A percentile compares a stretch with the other conserved stretches of the same genome.
Conservation (phyloP, 2,329 filamentous ascomycete genomes). For the Aspergillus neotritici region DNA sequence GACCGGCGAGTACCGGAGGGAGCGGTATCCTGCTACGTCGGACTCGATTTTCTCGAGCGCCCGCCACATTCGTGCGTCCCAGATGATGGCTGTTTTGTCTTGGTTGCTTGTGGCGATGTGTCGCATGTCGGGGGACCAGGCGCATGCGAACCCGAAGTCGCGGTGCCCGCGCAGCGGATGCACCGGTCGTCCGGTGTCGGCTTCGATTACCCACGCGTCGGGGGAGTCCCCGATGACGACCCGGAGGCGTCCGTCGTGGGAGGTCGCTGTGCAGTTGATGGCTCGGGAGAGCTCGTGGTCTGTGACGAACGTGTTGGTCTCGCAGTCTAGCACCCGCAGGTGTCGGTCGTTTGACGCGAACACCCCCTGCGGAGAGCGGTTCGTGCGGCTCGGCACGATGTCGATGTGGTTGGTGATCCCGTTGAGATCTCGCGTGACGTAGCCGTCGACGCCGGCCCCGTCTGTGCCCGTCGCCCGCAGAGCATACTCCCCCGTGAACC, state of each 20-base stretch:
- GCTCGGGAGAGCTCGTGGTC: constrained; percentile 35
- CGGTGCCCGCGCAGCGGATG: constrained; percentile 36
- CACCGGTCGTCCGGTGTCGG: constrained; percentile 37
- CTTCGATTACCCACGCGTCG: constrained; percentile 39
- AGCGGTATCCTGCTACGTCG: constrained; percentile 42
- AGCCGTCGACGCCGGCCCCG: constrained; percentile 37
- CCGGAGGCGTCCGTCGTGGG: constrained; percentile 40
- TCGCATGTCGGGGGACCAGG: constrained; percentile 44
- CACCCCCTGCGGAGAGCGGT: constrained; percentile 45
- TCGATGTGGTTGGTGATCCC: constrained; percentile 57
- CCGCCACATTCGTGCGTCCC: constrained; percentile 41
- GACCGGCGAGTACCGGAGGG: constrained; percentile 40
- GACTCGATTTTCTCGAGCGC: constrained; percentile 38
- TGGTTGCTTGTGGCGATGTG: constrained; percentile 45
- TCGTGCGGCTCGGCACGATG: constrained; percentile 45
- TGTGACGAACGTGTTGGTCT: constrained; percentile 38
- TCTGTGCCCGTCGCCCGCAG: constrained; percentile 38
- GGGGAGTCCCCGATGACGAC: constrained; percentile 41
- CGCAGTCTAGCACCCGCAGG: constrained; percentile 51
- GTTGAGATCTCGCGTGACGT: constrained; percentile 44
- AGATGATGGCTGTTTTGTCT: constrained; percentile 43
- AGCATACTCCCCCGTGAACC: constrained; percentile 54
- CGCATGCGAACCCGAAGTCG: constrained; percentile 44
- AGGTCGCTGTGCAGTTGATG: constrained; percentile 43
- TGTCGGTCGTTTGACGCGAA: constrained; percentile 55